phyloP scores from a whole-genome alignment of 495 filamentous ascomycete genomes.

The Penicillium herquei region DNA sequence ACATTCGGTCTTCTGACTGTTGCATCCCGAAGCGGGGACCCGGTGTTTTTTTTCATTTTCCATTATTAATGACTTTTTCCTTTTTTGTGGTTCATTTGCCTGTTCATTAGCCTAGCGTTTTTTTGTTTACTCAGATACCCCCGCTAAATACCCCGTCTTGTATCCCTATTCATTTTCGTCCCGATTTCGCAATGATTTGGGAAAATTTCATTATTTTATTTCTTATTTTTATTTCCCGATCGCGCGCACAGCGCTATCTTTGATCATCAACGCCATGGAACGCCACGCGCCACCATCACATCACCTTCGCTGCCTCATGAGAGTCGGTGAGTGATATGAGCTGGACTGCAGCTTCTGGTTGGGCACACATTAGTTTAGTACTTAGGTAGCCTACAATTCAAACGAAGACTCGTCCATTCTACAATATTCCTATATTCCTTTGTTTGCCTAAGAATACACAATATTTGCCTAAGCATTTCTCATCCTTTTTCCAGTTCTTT shows the following conservation, averaged over 20 bases:
- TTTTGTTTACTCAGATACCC: conserved; percentile 18
- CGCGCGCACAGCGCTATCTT: conserved; percentile 20
- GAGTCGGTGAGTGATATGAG: conserved; percentile 19
- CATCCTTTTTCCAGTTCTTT: neutral
- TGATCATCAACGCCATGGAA: conserved; percentile 10
- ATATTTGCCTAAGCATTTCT: neutral
- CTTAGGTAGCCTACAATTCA: conserved; percentile 8
- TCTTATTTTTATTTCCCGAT: conserved; percentile 11
- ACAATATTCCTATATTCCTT: neutral
- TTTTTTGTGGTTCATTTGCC: neutral
- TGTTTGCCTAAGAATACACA: neutral
- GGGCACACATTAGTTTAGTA: conserved; percentile 10
- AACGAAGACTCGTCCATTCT: neutral
- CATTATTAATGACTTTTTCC: conserved; percentile 2
- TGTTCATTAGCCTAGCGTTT: conserved; percentile 9
- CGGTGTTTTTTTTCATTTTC: conserved; percentile 21
- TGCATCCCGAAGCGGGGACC: conserved; percentile 21
- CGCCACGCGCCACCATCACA: conserved; percentile 11
- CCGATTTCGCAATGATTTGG: conserved; percentile 8
- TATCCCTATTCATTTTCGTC: conserved; percentile 24
- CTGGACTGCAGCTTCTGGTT: conserved; percentile 7
- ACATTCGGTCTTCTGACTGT: conserved; percentile 11
- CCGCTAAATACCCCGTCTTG: conserved; percentile 23
- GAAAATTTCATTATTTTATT: neutral
- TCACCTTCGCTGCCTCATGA: conserved; percentile 1